These are phyloP conservation scores for Verticillium tricorpus DNA, from an alignment of 2,329 filamentous ascomycete species.

Conservation along the genomic window DNA sequence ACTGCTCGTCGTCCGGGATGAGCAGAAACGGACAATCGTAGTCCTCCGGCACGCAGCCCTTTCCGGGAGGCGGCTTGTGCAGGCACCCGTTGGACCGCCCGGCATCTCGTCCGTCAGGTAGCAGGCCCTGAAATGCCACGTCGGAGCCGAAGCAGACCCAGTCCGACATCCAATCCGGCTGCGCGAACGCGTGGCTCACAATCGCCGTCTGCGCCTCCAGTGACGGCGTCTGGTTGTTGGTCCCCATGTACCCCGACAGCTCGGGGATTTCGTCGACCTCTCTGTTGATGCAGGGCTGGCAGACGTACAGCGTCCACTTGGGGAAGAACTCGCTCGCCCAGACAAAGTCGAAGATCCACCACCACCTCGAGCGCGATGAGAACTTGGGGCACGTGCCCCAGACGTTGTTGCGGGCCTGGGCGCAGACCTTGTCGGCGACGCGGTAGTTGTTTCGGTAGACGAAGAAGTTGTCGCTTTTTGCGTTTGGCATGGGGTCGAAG, in stretches of 20 bases:
- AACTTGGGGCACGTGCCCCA: neutral
- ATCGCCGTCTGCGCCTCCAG: neutral
- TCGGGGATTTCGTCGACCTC: neutral
- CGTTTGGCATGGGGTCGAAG: too few relatives aligned
- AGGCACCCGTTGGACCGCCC: neutral
- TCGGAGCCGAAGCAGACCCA: neutral
- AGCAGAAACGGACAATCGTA: neutral
- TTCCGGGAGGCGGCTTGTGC: neutral
- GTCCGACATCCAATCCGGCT: neutral
- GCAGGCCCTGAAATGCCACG: too few relatives aligned
- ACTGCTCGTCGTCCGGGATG: neutral
- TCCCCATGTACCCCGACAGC: neutral
- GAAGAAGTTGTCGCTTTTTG: too few relatives aligned
- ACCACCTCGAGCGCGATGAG: neutral
- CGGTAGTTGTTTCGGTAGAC: neutral
- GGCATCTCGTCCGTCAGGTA: neutral
- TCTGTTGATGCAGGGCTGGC: neutral
- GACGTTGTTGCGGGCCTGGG: neutral
- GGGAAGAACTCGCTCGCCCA: neutral
- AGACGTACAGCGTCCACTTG: neutral
- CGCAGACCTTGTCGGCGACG: neutral
- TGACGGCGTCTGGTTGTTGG: neutral
- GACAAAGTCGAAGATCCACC: neutral
- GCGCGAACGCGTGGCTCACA: neutral
- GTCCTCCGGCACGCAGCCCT: neutral